These are phyloP conservation scores for Phytopythium delawarense DNA, from an alignment of 352 stramenopile genomes.

Conservation along the genomic window DNA sequence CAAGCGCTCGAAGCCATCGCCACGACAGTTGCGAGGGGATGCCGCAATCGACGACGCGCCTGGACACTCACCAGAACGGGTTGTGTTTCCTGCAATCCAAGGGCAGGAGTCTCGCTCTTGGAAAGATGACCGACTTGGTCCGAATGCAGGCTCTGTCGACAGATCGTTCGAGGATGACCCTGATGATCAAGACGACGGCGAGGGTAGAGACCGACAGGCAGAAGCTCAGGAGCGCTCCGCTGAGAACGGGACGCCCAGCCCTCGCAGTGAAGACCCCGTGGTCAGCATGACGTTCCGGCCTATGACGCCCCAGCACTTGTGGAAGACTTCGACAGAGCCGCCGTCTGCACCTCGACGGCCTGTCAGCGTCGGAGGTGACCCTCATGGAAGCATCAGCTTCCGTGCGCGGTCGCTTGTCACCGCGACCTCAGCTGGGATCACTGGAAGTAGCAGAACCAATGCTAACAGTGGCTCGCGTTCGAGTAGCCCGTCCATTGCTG, in stretches of 20 bases:
- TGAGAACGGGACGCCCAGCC: not conserved
- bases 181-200: slow-evolving; percentile 13
- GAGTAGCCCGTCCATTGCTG: slow-evolving; percentile 7
- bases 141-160: not conserved
- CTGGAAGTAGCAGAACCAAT: slow-evolving; percentile 10
- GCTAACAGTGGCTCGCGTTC: slow-evolving; percentile 9
- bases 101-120: not conserved
- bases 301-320: not conserved
- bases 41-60: not conserved
- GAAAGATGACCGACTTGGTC: not conserved
- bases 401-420: slow-evolving; percentile 17
- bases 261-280: not conserved
- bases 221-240: not conserved
- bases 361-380: slow-evolving; percentile 9
- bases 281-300: not conserved
- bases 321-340: slow-evolving; percentile 9
- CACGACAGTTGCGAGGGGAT: slow-evolving; percentile 11
- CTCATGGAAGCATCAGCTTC: slow-evolving; percentile 19
- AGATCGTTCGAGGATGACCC: not conserved
- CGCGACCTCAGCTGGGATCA: not conserved
- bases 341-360: slow-evolving; percentile 19
- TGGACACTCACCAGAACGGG: slow-evolving; percentile 19
- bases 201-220: not conserved
- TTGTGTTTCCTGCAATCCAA: slow-evolving; percentile 47
- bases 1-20: slow-evolving; percentile 1